Conservation (phyloP, 805 yeast genomes). For the Ogataea glucozyma region DNA sequence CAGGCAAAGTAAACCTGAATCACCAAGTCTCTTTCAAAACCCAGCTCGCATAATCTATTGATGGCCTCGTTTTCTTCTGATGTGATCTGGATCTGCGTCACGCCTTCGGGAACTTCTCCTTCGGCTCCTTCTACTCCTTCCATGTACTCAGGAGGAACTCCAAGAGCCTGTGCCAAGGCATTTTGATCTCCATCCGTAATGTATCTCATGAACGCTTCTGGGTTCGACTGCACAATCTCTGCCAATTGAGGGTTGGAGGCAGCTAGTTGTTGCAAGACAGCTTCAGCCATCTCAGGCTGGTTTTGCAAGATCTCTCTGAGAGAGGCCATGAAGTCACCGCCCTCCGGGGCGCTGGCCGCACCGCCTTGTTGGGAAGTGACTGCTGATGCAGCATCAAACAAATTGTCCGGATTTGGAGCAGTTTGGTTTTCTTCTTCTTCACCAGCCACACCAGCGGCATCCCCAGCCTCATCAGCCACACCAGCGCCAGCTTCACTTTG, state of each 20-base stretch:
- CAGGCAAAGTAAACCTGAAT: conserved; percentile 96
- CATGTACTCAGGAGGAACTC: conserved; percentile 39
- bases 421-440: conserved; percentile 27
- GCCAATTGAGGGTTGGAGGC: conserved; percentile 84
- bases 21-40: conserved; percentile 85
- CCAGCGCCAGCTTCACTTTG: conserved; percentile 14
- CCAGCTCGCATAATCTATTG: conserved; percentile 83
- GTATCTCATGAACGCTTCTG: conserved; percentile 83
- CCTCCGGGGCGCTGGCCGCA: conserved; percentile 33
- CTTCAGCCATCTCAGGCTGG: conserved; percentile 86
- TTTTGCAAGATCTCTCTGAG: conserved; percentile 78
- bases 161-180: conserved; percentile 48
- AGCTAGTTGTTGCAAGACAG: conserved; percentile 78
- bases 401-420: conserved; percentile 43
- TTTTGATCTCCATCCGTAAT: conserved; percentile 63
- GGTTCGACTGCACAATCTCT: conserved; percentile 74
- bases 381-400: conserved; percentile 51
- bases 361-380: conserved; percentile 32
- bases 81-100: conserved; percentile 61
- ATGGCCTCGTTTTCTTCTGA: conserved; percentile 90
- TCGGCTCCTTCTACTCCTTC: conserved; percentile 40
- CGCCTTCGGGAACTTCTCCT: conserved; percentile 44
- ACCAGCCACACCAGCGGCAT: conserved; percentile 23
- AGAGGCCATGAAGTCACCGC: conserved; percentile 46
- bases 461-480: conserved; percentile 26